Percentiles rank a stretch among this genome's conserved stretches.
phyloP scores from a whole-genome alignment of 83 land plant genomes.

The Thuja plicata region DNA sequence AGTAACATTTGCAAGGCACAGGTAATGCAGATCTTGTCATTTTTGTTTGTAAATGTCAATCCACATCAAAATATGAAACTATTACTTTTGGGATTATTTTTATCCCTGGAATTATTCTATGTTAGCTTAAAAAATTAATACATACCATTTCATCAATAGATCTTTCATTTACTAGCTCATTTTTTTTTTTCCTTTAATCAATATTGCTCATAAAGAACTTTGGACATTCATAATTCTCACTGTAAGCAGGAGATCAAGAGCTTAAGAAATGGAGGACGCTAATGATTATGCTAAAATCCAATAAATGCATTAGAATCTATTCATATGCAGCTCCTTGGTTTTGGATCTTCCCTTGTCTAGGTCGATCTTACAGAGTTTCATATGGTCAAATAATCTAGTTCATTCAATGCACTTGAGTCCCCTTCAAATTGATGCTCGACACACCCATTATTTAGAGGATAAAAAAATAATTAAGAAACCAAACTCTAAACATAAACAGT shows the following conservation, averaged over 20 bases:
- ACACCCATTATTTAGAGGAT: neutral
- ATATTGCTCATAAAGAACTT: neutral
- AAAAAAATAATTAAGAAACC: neutral
- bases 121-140: neutral
- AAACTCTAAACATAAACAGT: neutral
- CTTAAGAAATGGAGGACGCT: neutral
- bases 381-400: neutral
- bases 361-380: neutral
- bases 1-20: slow-evolving; percentile 99
- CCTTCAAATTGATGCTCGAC: neutral
- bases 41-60: neutral
- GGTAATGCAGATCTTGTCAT: slow-evolving; percentile 30
- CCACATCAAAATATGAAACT: neutral
- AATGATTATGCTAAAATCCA: neutral
- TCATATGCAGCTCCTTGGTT: neutral
- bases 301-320: neutral
- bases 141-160: too few relatives aligned
- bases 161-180: too few relatives aligned
- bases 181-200: neutral
- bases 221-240: neutral
- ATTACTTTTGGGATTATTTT: too few relatives aligned
- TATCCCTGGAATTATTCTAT: neutral
- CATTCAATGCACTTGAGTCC: neutral
- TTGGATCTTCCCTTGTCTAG: too few relatives aligned
- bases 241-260: neutral